Percentiles rank a stretch among this genome's conserved stretches.
Evolutionary conservation across 208 protist genomes (phyloP).

Genomic region (Trypanosoma cruzi): DNA sequence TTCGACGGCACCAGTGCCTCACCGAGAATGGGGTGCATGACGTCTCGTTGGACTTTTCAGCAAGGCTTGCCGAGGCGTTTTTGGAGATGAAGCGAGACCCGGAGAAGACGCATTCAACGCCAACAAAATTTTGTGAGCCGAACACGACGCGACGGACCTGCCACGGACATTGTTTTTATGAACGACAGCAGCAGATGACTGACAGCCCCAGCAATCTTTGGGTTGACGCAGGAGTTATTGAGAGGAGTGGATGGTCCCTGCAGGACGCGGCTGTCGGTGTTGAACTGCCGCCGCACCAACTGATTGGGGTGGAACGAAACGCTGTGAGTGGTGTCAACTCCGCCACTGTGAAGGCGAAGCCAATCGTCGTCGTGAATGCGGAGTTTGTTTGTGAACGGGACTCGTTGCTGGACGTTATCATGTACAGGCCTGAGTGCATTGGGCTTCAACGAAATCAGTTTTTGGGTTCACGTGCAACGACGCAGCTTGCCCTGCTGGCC

Average conservation of each 20-base stretch:
- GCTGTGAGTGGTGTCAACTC: neutral
- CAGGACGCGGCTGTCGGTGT: slow-evolving; percentile 14
- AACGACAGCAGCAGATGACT: neutral
- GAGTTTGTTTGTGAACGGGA: slow-evolving; percentile 27
- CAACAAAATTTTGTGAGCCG: neutral
- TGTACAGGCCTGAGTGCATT: slow-evolving; percentile 26
- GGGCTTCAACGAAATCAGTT: neutral
- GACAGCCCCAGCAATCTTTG: slow-evolving; percentile 23
- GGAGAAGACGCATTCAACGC: neutral
- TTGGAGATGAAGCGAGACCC: slow-evolving; percentile 5
- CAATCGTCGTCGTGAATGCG: slow-evolving; percentile 27
- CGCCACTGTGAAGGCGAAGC: neutral
- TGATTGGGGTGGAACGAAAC: neutral
- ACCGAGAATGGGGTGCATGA: slow-evolving; percentile 12
- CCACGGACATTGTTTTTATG: neutral
- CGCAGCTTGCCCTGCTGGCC: slow-evolving; percentile 13
- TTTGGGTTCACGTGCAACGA: neutral
- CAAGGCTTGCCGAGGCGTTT: slow-evolving; percentile 22
- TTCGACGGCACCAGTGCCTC: slow-evolving; percentile 31
- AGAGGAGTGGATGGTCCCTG: slow-evolving; percentile 17
- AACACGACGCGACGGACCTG: neutral
- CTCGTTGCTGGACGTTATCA: slow-evolving; percentile 24
- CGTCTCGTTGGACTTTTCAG: slow-evolving; percentile 29
- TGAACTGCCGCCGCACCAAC: slow-evolving; percentile 4
- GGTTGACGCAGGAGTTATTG: slow-evolving; percentile 23